phyloP scores from a whole-genome alignment of 192 early-diverging fungal genomes.

The Backusella circina region DNA sequence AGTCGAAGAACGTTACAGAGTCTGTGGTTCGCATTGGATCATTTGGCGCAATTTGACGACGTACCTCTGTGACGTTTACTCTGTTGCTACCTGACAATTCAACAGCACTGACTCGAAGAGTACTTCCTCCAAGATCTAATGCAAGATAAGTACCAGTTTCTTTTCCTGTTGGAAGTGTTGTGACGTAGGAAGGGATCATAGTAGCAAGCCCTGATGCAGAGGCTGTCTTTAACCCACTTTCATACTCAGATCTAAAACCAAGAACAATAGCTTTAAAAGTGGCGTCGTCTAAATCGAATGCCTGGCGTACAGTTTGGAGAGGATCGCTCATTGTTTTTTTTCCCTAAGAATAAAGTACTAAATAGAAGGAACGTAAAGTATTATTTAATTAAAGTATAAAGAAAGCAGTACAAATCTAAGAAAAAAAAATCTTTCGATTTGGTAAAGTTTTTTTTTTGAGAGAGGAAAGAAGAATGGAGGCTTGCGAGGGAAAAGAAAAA shows the following conservation, averaged over 20 bases:
- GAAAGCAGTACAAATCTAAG: not conserved
- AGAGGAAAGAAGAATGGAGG: not conserved
- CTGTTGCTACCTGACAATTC: slow-evolving; percentile 71
- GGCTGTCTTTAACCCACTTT: slow-evolving; percentile 24
- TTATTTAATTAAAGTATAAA: not conserved
- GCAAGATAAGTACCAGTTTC: slow-evolving; percentile 88
- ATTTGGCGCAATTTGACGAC: slow-evolving; percentile 56
- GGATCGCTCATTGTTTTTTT: not conserved
- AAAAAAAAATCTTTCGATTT: slow-evolving; percentile 2
- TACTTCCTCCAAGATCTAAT: slow-evolving; percentile 92
- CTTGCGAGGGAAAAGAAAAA: slow-evolving; percentile 1
- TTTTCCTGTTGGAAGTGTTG: slow-evolving; percentile 69
- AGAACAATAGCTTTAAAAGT: slow-evolving; percentile 15
- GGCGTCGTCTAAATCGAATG: slow-evolving; percentile 13
- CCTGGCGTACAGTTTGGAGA: slow-evolving; percentile 12
- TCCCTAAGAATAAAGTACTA: not conserved
- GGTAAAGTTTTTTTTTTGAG: not conserved
- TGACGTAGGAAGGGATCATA: slow-evolving; percentile 92
- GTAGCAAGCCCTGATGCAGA: slow-evolving; percentile 43
- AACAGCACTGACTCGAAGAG: slow-evolving; percentile 85
- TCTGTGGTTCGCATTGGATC: slow-evolving; percentile 78
- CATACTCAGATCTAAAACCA: slow-evolving; percentile 18
- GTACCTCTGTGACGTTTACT: slow-evolving; percentile 61
- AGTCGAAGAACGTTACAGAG: slow-evolving; percentile 70
- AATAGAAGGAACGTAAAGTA: not conserved